phyloP scores from a whole-genome alignment of 257 asterid genomes.

The Salvia hispanica region DNA sequence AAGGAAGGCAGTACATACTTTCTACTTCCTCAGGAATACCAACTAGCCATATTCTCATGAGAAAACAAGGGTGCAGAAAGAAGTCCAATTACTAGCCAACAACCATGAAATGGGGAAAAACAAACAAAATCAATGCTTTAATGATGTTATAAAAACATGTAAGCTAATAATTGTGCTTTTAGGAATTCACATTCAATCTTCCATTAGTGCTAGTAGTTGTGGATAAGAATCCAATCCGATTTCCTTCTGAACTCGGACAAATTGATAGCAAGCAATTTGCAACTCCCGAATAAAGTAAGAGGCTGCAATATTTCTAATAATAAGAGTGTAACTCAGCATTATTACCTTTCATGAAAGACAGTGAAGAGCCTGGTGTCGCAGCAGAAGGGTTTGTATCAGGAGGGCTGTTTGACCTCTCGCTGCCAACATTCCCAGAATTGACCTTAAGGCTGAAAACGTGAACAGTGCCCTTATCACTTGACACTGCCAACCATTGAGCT shows the following conservation, averaged over 20 bases:
- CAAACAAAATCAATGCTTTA: neutral
- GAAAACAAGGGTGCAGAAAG: neutral
- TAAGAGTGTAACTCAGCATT: neutral
- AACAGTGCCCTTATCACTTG: constrained; percentile 95
- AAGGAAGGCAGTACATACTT: neutral
- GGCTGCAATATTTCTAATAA: neutral
- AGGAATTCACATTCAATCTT: neutral
- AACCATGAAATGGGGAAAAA: neutral
- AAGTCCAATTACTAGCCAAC: constrained; percentile 5
- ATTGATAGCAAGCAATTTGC: constrained; percentile 22
- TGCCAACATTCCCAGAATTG: constrained; percentile 54
- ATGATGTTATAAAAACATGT: neutral
- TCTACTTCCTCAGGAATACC: constrained; percentile 7
- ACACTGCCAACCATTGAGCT: constrained; percentile 91
- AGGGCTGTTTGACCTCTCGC: constrained; percentile 55
- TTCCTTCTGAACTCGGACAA: constrained; percentile 10
- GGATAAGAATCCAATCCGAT: neutral
- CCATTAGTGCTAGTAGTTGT: neutral
- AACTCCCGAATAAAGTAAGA: neutral
- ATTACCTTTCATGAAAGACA: constrained; percentile 89
- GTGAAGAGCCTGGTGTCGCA: constrained; percentile 60
- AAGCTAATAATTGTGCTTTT: neutral
- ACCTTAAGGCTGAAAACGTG: constrained; percentile 85
- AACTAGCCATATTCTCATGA: neutral
- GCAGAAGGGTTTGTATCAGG: constrained; percentile 52